phyloP scores from a whole-genome alignment of 768 basidiomycete genomes.

The Chiua virens region DNA sequence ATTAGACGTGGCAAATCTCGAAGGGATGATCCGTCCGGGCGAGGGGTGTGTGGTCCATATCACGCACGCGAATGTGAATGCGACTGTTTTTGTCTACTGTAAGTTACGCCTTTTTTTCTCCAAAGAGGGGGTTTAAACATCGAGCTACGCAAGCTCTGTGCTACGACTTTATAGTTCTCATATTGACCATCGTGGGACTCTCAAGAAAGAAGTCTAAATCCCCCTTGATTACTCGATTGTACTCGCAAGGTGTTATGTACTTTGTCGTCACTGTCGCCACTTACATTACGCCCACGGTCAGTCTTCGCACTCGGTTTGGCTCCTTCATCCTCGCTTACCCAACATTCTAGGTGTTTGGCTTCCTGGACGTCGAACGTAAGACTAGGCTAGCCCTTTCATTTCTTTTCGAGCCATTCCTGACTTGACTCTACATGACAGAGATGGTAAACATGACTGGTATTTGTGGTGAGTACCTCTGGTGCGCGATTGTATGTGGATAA shows the following conservation, averaged over 20 bases:
- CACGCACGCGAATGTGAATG: neutral
- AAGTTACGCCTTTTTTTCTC: neutral
- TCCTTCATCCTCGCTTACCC: neutral
- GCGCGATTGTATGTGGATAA: too few relatives aligned
- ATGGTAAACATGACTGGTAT: slow-evolving; percentile 1
- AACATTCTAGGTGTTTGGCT: slow-evolving; percentile 12
- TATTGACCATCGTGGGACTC: slow-evolving; percentile 17
- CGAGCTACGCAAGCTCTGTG: slow-evolving; percentile 13
- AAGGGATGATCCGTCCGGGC: too few relatives aligned
- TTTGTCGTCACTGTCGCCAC: slow-evolving; percentile 17
- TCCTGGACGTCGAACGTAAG: neutral
- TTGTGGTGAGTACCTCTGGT: slow-evolving; percentile 7
- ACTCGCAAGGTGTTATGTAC: slow-evolving; percentile 21
- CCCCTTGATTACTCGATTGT: slow-evolving; percentile 15
- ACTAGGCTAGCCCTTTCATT: too few relatives aligned
- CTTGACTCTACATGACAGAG: neutral
- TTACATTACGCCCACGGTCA: slow-evolving; percentile 17
- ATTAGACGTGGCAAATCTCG: slow-evolving; percentile 16
- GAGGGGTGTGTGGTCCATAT: neutral
- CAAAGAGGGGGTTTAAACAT: neutral
- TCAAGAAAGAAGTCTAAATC: slow-evolving; percentile 3
- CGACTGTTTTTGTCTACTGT: slow-evolving; percentile 20
- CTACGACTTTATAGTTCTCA: slow-evolving; percentile 22
- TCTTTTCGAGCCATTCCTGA: too few relatives aligned
- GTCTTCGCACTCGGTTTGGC: neutral